Conservation (phyloP, 352 stramenopile genomes). For the Globisporangium spiculum region DNA sequence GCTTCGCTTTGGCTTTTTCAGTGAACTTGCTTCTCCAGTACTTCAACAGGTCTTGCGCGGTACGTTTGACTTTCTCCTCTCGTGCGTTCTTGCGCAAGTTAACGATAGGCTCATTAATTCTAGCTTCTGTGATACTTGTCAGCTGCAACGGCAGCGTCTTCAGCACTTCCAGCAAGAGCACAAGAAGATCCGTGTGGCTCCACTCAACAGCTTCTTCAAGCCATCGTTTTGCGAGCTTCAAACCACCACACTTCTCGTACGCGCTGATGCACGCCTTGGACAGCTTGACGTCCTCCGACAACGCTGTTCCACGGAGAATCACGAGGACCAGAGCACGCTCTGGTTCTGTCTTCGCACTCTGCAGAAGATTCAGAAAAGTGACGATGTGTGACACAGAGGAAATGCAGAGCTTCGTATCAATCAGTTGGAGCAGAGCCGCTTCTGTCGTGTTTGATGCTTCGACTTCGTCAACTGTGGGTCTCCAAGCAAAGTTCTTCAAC, state of each 20-base stretch:
- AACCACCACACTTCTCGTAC: conserved; percentile 70
- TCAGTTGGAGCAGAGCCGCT: conserved; percentile 46
- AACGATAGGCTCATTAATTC: conserved; percentile 88
- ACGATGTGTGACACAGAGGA: conserved; percentile 43
- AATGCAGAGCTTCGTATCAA: conserved; percentile 54
- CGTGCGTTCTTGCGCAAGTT: conserved; percentile 76
- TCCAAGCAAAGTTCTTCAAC: conserved; percentile 33
- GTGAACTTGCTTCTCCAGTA: conserved; percentile 83
- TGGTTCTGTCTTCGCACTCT: conserved; percentile 60
- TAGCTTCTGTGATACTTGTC: conserved; percentile 83
- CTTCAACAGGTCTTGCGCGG: conserved; percentile 83
- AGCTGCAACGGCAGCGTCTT: conserved; percentile 81
- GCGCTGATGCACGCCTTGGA: conserved; percentile 48
- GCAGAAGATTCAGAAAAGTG: conserved; percentile 60
- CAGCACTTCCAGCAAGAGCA: conserved; percentile 78
- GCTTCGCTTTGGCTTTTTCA: conserved; percentile 82
- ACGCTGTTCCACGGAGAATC: conserved; percentile 64
- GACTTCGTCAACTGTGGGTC: conserved; percentile 13
- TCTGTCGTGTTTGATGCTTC: conserved; percentile 41
- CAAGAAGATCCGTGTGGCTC: conserved; percentile 78
- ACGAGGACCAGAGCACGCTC: conserved; percentile 71
- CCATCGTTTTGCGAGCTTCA: conserved; percentile 78
- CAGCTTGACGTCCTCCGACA: conserved; percentile 50
- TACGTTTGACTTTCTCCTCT: conserved; percentile 75
- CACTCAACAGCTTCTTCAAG: conserved; percentile 74